Evolutionary conservation across 208 protist species (phyloP), one percentile per base, ranked within the genome.

Genomic region (Trichomonas gallinae): DNA sequence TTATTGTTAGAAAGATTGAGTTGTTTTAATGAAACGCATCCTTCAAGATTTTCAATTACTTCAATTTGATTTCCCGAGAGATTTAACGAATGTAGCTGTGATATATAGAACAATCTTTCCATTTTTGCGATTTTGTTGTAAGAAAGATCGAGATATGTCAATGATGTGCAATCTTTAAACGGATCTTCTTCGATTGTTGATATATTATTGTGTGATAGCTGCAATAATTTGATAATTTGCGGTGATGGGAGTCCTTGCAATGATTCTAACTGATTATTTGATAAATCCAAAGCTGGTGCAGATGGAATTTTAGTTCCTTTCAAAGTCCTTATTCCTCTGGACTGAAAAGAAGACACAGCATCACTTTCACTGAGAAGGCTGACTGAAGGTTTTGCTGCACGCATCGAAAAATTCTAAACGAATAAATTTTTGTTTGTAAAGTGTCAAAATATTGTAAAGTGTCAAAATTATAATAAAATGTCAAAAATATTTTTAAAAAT

Each of bases 111-210:
- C 17, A 93, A 15, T n/a, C 45, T 93, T 58, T 93, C 87, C 13
- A 93, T 93, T 93, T 93, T 93, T 51, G 17, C 13, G 26, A 93
- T 93, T 38, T 93, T 23, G 34, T 93, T 93, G 31, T n/a, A 38
- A 34, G 87, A 93, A 34, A 93, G 31, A 38, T 93, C 87, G 3
- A 93, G 31, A 93, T 51, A 48, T 93, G 44, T n/a, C n/a, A 93
- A 31, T 21, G 87, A 93, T 38, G 42, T 93, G 38, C 87, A 93
- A 10, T 51, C 1, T 93, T 51, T 34, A 10, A 93, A 38, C n/a
- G 42, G 87, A 34, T 93, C 87, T 93, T 93, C 87, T 93, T 93
- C 87, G 3, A 93, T 93, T 51, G 17, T 93, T 93, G 42, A 42
- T 38, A 93, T 51, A 17, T 93, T 93, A 21, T 93, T 93, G 44